Evolutionary conservation across 257 asterid genomes (phyloP), one percentile per base, ranked within the genome.

Genomic region (Paraleonurus japonicus): DNA sequence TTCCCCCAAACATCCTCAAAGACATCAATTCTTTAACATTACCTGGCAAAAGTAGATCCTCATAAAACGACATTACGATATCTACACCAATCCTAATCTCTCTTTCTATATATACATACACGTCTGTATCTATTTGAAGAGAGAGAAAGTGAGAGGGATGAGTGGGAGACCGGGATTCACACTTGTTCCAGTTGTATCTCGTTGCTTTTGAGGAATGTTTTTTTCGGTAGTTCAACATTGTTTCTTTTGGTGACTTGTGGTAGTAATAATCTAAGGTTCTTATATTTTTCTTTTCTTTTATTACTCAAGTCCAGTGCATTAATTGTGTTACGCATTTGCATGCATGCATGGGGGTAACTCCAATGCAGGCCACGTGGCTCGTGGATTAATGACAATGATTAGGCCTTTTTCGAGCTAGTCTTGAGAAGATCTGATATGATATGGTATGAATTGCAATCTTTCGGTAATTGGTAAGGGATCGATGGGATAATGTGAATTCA

Each of bases 181-280:
- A 37, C 45, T 45, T 15, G 47, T 74, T 78, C 80, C 80, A 79
- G 83, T 76, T 85, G 85, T 78, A 74, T 80, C 68, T 80, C 73
- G 87, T 81, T 75, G 79, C 90, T 85, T 85, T 85, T 82, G 87
- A 85, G 84, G 84, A 77, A 80, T 74, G 81, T 81, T 71, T 78
- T 71, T 68, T 80, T 76, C 53, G 79, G 84, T 72, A 76, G 74
- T 69, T 80, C 80, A 71, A 71, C 77, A 69, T 55, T 77, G 54
- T 70, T 58, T 27, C 72, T 78, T 78, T 78, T 78, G 54, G 69
- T 74, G 69, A 77, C 60, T 73, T 65, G 82, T 73, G 71, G 75
- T 65, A 1, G 69, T 65, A 67, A 61, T 77, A 62, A 62, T 63
- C 57, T 54, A 66, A 64, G 63, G 45, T 61, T 33, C 45, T 20